A percentile compares a stretch with the other conserved stretches of the same genome.
Conservation (phyloP, 2,329 filamentous ascomycete species). For the Didymosphaeria variabile region DNA sequence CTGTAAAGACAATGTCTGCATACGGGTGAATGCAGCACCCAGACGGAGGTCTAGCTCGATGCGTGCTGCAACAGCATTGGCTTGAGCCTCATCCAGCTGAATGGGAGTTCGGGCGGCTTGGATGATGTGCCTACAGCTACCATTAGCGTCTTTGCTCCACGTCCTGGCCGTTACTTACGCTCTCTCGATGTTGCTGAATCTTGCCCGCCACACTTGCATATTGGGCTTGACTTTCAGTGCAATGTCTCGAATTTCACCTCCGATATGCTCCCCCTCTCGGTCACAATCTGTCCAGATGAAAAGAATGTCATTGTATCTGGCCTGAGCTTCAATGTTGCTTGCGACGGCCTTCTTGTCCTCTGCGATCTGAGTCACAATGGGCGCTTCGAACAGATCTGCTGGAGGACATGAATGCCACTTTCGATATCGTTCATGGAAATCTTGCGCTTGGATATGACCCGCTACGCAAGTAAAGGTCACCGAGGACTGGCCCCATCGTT, state of each 20-base stretch:
- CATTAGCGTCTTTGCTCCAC: constrained; percentile 11
- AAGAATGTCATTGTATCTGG: constrained; percentile 74
- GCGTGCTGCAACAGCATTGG: constrained; percentile 84
- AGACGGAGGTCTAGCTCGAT: constrained; percentile 93
- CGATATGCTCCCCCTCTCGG: constrained; percentile 96
- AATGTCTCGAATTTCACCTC: constrained; percentile 85
- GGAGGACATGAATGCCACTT: constrained; percentile 86
- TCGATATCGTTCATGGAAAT: constrained; percentile 78
- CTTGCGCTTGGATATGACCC: constrained; percentile 83
- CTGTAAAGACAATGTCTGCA: constrained; percentile 82
- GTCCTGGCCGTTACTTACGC: constrained; percentile 65
- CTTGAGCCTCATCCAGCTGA: constrained; percentile 83
- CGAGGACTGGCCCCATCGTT: constrained; percentile 79
- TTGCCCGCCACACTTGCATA: constrained; percentile 84
- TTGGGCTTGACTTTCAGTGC: constrained; percentile 76
- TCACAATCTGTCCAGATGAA: constrained; percentile 99
- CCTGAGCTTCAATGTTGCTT: constrained; percentile 83
- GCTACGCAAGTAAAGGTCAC: constrained; percentile 95
- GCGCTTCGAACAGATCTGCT: constrained; percentile 80
- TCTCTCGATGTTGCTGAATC: constrained; percentile 95
- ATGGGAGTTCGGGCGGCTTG: constrained; percentile 80
- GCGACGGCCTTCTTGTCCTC: constrained; percentile 83
- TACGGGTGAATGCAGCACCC: constrained; percentile 89
- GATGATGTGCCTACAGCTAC: constrained; percentile 75
- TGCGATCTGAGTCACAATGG: constrained; percentile 73